These are phyloP conservation scores for Phoenix dactylifera DNA, from an alignment of 176 grass and related monocot species.

Conservation along the genomic window DNA sequence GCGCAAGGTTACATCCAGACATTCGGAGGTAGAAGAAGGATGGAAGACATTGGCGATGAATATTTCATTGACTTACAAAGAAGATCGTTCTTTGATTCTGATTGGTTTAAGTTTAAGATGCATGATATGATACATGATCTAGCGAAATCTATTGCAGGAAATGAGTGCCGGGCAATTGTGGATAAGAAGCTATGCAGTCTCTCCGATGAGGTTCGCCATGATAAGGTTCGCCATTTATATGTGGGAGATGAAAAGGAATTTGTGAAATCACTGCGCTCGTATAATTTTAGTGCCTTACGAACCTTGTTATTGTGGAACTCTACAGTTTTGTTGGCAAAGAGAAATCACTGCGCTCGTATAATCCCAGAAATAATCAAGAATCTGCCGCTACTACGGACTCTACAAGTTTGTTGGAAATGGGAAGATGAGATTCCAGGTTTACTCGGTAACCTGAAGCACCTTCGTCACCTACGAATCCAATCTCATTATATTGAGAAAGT, in stretches of 20 bases:
- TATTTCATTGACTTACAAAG: too few relatives aligned
- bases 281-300: background rate
- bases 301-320: background rate
- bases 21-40: too few relatives aligned
- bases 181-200: background rate
- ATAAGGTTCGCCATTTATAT: background rate
- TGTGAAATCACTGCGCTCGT: background rate
- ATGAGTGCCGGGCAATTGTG: background rate
- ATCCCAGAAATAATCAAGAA: too few relatives aligned
- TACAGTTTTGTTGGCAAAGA: too few relatives aligned
- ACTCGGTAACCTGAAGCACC: background rate
- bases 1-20: too few relatives aligned
- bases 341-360: too few relatives aligned
- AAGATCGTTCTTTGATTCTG: too few relatives aligned
- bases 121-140: constrained; percentile 44
- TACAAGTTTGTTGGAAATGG: background rate
- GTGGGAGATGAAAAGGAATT: too few relatives aligned
- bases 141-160: constrained; percentile 18
- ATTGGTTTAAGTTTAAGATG: constrained; percentile 12
- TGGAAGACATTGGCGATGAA: too few relatives aligned
- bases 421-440: background rate
- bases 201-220: background rate
- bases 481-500: background rate
- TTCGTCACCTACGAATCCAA: too few relatives aligned
- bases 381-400: too few relatives aligned